Evolutionary conservation across 2,329 filamentous ascomycete species (phyloP), one percentile per base, ranked within the genome.

Genomic region (Epichloe festucae): DNA sequence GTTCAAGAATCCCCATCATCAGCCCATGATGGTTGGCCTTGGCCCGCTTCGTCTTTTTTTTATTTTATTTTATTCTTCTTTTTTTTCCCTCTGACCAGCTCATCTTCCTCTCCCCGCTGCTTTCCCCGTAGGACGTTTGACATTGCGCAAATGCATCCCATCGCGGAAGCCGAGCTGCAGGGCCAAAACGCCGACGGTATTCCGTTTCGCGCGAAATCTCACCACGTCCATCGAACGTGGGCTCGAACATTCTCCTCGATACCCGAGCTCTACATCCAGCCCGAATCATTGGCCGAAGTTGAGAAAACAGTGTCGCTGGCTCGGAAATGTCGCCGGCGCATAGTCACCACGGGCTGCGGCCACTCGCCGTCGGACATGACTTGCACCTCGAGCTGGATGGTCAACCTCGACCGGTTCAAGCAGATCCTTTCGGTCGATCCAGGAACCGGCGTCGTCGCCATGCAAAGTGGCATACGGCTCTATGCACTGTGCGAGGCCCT

Each of bases 301-400:
- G 85, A 91, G 66, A 90, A 94, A 66, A 75, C 86, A 48, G 79
- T 96, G 55, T 83, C 77, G 42, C 78, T 96, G 21, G 93, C 93
- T 5, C 84, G 87, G 53, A 78, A 76, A 69, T 93, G 87, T 68
- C 82, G 89, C 42, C 83, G 87, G 46, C 84, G 89, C 54, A 72
- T 98, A 53, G 85, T 90, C 38, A 87, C 86, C 5, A 85, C 90
- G n/a, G 91, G 93, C 54, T 91, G 86, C 60, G 89, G 84, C 52
- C 91, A 98, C 72, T 96, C 90, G 51, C 93, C 91, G 7, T 94
- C 86, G 57, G 85, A 91, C 62, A 72, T 98, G 43, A 97, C 91
- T 4, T 95, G 89, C 69, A 95, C 90, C 5, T 93, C 87, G 15
- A 87, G 86, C 56, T 97, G 93, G 93, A 82, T 96, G 64, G 74